Evolutionary conservation across 305 asterid genomes (phyloP).

Genomic region (Solanum hybrid): DNA sequence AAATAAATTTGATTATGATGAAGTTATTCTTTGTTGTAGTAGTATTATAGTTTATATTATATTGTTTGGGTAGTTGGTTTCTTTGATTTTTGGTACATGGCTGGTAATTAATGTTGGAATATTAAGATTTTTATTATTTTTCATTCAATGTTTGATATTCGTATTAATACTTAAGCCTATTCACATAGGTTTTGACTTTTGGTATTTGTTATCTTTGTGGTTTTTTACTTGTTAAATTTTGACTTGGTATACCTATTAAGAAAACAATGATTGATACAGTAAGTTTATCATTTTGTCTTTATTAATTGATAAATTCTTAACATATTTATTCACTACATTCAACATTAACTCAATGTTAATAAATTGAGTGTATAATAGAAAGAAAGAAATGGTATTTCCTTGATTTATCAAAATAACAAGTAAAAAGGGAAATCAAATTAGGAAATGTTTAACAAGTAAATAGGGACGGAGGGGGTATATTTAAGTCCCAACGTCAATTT

Average conservation of each 20-base stretch:
- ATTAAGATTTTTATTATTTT: too few relatives aligned
- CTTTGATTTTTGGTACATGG: background rate
- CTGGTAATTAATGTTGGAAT: background rate
- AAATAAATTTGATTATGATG: background rate
- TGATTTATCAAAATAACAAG: too few relatives aligned
- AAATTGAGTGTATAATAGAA: too few relatives aligned
- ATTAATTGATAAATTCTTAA: too few relatives aligned
- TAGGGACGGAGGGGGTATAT: background rate
- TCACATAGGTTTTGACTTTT: background rate
- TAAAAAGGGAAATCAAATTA: background rate
- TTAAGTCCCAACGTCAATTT: background rate
- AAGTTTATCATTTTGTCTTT: too few relatives aligned
- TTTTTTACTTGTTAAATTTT: background rate
- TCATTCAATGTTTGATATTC: accelerated
- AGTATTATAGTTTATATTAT: background rate
- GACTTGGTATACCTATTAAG: accelerated
- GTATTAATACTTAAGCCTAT: background rate
- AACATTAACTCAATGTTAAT: background rate
- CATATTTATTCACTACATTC: too few relatives aligned
- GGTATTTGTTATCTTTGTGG: background rate
- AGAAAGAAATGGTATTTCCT: too few relatives aligned
- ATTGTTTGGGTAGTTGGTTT: background rate
- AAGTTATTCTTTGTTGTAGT: background rate
- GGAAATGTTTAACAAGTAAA: background rate
- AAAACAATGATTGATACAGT: too few relatives aligned